Percentiles rank a stretch among this genome's conserved stretches.
Evolutionary conservation across 225 moss, liverwort and hornwort genomes (phyloP).

Genomic region (Rhytidiadelphus loreus): DNA sequence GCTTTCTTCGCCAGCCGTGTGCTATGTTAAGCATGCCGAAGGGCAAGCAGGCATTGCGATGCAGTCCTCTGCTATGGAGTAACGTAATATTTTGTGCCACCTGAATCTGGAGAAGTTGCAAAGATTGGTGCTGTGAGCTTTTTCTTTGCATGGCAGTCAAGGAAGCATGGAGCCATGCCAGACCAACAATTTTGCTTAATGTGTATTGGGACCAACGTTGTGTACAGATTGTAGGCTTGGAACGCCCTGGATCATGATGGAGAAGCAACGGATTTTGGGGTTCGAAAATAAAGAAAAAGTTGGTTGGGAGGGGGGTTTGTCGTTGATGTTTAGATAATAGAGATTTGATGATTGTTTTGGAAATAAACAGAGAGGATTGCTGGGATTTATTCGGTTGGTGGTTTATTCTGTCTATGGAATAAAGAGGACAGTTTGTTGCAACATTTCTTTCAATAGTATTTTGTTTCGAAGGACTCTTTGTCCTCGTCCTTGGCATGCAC

Average conservation of each 20-base stretch:
- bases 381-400: background rate
- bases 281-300: background rate
- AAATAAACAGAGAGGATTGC: constrained; percentile 1
- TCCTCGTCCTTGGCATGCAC: background rate
- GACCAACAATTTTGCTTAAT: constrained; percentile 17
- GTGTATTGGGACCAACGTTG: background rate
- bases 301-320: background rate
- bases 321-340: background rate
- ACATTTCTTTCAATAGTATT: background rate
- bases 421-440: background rate
- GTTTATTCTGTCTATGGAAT: constrained; percentile 8
- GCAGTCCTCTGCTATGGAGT: background rate
- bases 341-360: background rate
- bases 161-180: background rate
- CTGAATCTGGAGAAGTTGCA: constrained; percentile 3
- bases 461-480: background rate
- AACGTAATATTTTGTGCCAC: background rate
- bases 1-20: constrained; percentile 16
- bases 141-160: background rate
- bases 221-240: constrained; percentile 22
- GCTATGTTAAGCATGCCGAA: background rate
- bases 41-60: background rate
- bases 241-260: background rate
- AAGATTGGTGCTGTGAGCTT: constrained; percentile 5
- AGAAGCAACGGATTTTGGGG: background rate